Percentiles rank a stretch among this genome's conserved stretches.
Conservation (phyloP, 1,139 yeast species). For the Geotrichum aggregatum region DNA sequence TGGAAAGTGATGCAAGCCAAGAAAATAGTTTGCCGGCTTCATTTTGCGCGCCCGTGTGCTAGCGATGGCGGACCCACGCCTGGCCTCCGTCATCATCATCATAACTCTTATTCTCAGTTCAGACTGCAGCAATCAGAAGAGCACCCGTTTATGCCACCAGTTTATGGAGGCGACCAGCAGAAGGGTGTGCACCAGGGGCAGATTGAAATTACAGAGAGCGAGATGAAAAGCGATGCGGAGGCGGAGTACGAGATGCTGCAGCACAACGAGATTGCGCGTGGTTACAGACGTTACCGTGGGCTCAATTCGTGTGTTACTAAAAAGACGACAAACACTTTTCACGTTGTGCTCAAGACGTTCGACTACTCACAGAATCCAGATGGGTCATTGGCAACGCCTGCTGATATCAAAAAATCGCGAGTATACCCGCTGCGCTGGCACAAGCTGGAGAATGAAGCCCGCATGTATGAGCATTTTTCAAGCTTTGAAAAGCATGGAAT, state of each 20-base stretch:
- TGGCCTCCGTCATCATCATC: conserved; percentile 5
- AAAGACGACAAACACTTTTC: conserved; percentile 13
- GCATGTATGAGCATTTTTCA: conserved; percentile 30
- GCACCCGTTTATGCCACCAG: neutral
- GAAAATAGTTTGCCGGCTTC: conserved; percentile 21
- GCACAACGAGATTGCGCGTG: conserved; percentile 17
- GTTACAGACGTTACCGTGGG: conserved; percentile 13
- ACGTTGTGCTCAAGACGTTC: conserved; percentile 23
- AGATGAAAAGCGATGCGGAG: conserved; percentile 15
- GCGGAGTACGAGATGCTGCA: conserved; percentile 18
- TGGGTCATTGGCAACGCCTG: no score
- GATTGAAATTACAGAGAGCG: conserved; percentile 17
- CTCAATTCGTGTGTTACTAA: conserved; percentile 10
- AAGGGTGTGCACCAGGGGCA: conserved; percentile 21
- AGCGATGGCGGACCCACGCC: conserved; percentile 15
- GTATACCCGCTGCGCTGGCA: neutral
- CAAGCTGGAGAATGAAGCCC: conserved; percentile 28
- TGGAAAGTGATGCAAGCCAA: conserved; percentile 23
- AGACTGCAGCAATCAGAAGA: conserved; percentile 4
- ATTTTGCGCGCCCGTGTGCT: conserved; percentile 14
- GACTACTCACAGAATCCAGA: conserved; percentile 12
- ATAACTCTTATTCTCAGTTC: conserved; percentile 5
- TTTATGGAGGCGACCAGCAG: neutral
- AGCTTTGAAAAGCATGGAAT: conserved; percentile 21
- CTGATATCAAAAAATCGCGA: no score